Evolutionary conservation across 805 yeast genomes (phyloP), one percentile per base, ranked within the genome.

Genomic region (Barnettozyma pratensis): DNA sequence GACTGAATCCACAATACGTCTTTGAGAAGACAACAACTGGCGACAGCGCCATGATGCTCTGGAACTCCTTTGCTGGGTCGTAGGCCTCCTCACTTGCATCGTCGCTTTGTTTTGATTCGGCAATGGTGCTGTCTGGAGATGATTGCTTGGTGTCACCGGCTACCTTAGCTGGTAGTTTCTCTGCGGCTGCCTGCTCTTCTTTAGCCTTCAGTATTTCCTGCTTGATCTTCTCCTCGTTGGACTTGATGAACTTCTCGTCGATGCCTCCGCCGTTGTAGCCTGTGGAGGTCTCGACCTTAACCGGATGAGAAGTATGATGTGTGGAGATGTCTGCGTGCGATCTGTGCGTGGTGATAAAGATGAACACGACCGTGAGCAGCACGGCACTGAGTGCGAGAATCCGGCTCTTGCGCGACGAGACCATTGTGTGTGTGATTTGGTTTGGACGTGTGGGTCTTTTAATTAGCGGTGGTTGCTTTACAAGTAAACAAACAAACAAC

Each of bases 1-100:
- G 77, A 25, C 95, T 86, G 66, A 73, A 88, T 31, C 96, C 97
- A 69, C 97, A 87, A 60, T 71, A 61, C 5, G 70, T 67, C 55
- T 74, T 74, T 44, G 75, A 69, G 56, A 81, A 80, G 5, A 87
- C 68, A 14, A 81, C 77, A 60, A 86, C 77, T 14, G 95, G 94
- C 1, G 87, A 72, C 41, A 80, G 54, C 7, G 74, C 55, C 46
- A 90, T 61, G 34, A 87, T 85, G 45, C 73, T 74, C 39, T 75
- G 65, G 52, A 81, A 79, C 60, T 75, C 86, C 51, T 66, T 70
- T 36, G 72, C 77, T 5, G 83, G 73, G 57, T 77, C 76, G 52
- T 78, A 80, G 8, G 30, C 48, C 4, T 36, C 45, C 4, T 44
- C 48, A 29, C 46, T 51, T 34, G 48, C 35, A 8, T 46, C 52